Conservation (phyloP, 176 grass and related monocot species). For the Musa schizocarpa region DNA sequence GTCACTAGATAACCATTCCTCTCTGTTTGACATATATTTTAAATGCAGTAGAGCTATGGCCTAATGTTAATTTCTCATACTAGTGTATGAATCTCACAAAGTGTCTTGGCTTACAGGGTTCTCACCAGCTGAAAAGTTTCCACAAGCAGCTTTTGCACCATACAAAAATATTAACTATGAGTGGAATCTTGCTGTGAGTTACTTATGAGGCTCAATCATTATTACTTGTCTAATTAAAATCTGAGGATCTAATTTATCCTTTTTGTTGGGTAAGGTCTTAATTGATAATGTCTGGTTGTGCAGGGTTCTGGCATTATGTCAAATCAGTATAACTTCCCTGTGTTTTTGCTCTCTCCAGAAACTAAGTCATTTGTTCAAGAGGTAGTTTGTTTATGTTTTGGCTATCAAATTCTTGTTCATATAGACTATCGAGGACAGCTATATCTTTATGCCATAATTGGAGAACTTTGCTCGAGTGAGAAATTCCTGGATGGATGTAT, state of each 20-base stretch:
- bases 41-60: conserved; percentile 8
- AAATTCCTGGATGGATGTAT: background rate
- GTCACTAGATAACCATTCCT: conserved; percentile 38
- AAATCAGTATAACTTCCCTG: conserved; percentile 77
- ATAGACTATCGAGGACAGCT: conserved; percentile 15
- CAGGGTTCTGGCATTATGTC: conserved; percentile 96
- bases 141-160: conserved; percentile 80
- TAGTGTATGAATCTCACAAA: background rate
- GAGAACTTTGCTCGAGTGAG: background rate
- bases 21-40: conserved; percentile 4
- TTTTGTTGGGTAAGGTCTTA: conserved; percentile 1
- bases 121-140: conserved; percentile 90
- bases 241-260: background rate
- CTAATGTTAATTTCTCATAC: background rate
- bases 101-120: conserved; percentile 45
- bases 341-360: conserved; percentile 74
- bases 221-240: background rate
- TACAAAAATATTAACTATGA: conserved; percentile 76
- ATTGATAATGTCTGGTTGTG: conserved; percentile 10
- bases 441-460: conserved; percentile 7
- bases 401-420: background rate
- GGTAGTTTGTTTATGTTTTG: conserved; percentile 33
- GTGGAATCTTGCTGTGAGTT: conserved; percentile 96
- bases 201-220: conserved; percentile 2
- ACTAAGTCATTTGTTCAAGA: conserved; percentile 49